Evolutionary conservation across 169 alveolate genomes (phyloP).

Genomic region (Plasmodium ovale): DNA sequence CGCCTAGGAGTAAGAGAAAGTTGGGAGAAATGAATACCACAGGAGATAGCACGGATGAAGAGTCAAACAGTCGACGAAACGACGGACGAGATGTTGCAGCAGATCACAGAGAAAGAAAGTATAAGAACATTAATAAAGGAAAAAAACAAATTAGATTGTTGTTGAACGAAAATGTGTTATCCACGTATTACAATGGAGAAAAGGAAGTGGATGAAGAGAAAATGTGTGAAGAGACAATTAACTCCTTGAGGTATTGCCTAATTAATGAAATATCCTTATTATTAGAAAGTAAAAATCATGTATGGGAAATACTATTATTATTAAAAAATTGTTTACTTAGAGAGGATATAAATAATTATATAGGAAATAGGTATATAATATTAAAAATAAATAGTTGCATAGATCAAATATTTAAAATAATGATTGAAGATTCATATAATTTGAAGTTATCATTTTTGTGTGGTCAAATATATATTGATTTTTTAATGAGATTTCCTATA

Average conservation of each 20-base stretch:
- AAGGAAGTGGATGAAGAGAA: neutral
- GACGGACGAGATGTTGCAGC: too few relatives aligned
- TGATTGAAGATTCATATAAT: slow-evolving; percentile 73
- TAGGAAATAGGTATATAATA: slow-evolving; percentile 11
- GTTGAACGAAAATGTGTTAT: slow-evolving; percentile 34
- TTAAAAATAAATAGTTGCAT: slow-evolving; percentile 64
- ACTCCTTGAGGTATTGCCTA: slow-evolving; percentile 56
- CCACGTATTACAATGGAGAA: slow-evolving; percentile 3
- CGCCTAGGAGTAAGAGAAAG: slow-evolving; percentile 5
- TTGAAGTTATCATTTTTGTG: slow-evolving; percentile 73
- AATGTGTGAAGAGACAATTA: slow-evolving; percentile 23
- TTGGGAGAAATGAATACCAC: neutral
- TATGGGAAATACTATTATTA: slow-evolving; percentile 46
- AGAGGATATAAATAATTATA: slow-evolving; percentile 51
- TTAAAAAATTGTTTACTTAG: slow-evolving; percentile 61
- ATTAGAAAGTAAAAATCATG: slow-evolving; percentile 62
- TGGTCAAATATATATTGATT: slow-evolving; percentile 75
- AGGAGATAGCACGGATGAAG: neutral
- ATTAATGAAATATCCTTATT: slow-evolving; percentile 53
- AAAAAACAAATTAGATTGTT: slow-evolving; percentile 31
- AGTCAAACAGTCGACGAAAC: neutral
- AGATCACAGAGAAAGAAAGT: neutral
- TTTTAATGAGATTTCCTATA: slow-evolving; percentile 62
- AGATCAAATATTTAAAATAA: slow-evolving; percentile 59
- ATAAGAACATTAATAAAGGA: neutral